Conservation (phyloP, 2,329 filamentous ascomycete species). For the Pyrenochaeta sp. region DNA sequence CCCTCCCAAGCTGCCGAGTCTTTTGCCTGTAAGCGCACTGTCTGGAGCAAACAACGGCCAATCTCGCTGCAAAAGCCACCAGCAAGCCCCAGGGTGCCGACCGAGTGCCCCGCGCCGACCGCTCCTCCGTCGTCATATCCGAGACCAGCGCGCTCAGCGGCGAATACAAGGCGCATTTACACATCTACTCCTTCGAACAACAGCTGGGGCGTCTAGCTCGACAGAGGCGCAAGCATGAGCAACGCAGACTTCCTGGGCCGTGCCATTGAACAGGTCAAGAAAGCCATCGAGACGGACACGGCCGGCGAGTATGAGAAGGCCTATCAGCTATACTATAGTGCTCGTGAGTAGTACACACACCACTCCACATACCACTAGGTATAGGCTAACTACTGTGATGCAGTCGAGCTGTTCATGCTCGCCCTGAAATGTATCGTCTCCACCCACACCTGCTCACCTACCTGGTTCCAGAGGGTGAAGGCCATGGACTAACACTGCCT, state of each 20-base stretch:
- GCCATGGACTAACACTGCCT: slow-evolving; percentile 21
- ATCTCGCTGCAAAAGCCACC: background rate
- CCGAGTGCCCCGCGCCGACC: slow-evolving; percentile 9
- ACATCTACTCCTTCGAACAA: slow-evolving; percentile 1
- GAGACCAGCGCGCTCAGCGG: slow-evolving; percentile 4
- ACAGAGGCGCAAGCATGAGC: slow-evolving; percentile 70
- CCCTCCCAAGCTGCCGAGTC: slow-evolving; percentile 1
- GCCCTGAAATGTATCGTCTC: slow-evolving; percentile 79
- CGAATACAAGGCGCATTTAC: slow-evolving; percentile 18
- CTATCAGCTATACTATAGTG: slow-evolving; percentile 94
- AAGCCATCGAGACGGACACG: slow-evolving; percentile 96
- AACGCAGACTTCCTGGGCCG: slow-evolving; percentile 96
- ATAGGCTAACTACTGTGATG: slow-evolving; percentile 21
- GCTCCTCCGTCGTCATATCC: slow-evolving; percentile 18
- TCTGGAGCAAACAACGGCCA: background rate
- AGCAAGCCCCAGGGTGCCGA: background rate
- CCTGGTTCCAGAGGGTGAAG: background rate
- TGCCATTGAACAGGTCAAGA: slow-evolving; percentile 95
- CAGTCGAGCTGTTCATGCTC: slow-evolving; percentile 96
- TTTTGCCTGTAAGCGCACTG: background rate
- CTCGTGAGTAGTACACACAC: slow-evolving; percentile 52
- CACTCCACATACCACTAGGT: background rate
- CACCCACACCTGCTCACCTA: background rate
- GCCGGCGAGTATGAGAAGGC: slow-evolving; percentile 96
- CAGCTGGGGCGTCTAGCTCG: slow-evolving; percentile 12